A percentile compares a stretch with the other conserved stretches of the same genome.
These are phyloP conservation scores for Scedosporium dehoogii DNA, from an alignment of 2,329 filamentous ascomycete genomes.

Conservation along the genomic window DNA sequence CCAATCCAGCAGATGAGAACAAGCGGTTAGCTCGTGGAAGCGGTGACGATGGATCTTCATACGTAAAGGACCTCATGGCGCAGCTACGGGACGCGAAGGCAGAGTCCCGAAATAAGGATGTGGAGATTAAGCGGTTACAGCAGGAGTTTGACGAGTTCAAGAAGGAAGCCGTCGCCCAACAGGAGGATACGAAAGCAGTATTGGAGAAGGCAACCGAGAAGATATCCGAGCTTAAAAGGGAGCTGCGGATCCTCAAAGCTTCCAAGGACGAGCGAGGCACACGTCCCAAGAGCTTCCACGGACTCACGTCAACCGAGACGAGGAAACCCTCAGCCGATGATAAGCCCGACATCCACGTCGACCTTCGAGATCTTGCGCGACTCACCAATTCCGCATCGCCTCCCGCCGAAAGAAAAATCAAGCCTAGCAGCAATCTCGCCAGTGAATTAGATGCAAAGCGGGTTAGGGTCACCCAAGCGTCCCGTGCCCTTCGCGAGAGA, in stretches of 20 bases:
- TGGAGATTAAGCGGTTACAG: slow-evolving; percentile 37
- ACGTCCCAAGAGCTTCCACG: slow-evolving; percentile 5
- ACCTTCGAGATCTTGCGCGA: slow-evolving; percentile 4
- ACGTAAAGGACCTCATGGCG: slow-evolving; percentile 6
- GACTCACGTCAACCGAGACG: neutral
- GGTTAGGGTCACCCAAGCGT: slow-evolving; percentile 1
- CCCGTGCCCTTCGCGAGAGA: slow-evolving; percentile 23
- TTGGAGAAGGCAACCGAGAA: slow-evolving; percentile 46
- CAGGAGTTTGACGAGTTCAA: slow-evolving; percentile 44
- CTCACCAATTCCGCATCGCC: slow-evolving; percentile 5
- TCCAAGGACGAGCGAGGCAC: neutral
- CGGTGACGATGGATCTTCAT: slow-evolving; percentile 12
- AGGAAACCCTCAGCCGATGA: slow-evolving; percentile 8
- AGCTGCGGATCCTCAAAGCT: slow-evolving; percentile 30
- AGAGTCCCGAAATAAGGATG: slow-evolving; percentile 35
- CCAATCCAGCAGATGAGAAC: slow-evolving; percentile 26
- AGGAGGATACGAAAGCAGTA: slow-evolving; percentile 45
- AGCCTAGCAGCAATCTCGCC: neutral
- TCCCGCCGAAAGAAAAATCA: neutral
- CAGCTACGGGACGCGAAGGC: slow-evolving; percentile 34
- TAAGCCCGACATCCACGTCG: slow-evolving; percentile 1
- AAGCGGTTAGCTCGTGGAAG: slow-evolving; percentile 9
- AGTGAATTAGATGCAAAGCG: slow-evolving; percentile 8
- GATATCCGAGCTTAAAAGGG: slow-evolving; percentile 45
- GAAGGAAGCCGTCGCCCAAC: slow-evolving; percentile 40